phyloP scores from a whole-genome alignment of 2,329 filamentous ascomycete species.

The Colletotrichum sp. region DNA sequence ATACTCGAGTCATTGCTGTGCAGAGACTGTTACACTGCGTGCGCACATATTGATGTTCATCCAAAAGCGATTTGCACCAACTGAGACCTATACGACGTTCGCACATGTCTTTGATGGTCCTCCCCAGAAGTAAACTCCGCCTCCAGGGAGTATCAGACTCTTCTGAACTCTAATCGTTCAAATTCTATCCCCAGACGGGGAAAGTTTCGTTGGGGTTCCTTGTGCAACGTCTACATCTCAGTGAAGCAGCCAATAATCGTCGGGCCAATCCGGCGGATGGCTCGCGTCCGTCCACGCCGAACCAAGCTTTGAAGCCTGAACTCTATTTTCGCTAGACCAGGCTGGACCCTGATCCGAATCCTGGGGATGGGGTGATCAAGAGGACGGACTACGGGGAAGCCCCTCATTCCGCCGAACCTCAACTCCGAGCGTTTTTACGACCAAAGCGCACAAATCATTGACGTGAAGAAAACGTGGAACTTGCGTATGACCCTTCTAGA shows the following conservation, averaged over 20 bases:
- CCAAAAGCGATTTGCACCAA: background rate
- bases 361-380: background rate
- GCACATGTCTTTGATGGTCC: background rate
- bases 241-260: background rate
- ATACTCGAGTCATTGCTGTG: background rate
- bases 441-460: background rate
- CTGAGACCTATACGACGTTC: background rate
- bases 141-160: background rate
- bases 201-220: background rate
- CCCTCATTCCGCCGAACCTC: background rate
- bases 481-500: background rate
- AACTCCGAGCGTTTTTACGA: background rate
- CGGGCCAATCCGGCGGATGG: background rate
- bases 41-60: background rate
- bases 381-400: background rate
- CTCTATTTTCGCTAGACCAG: background rate
- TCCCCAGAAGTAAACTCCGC: background rate
- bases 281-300: background rate
- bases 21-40: background rate
- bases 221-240: background rate
- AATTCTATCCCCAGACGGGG: background rate
- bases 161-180: background rate
- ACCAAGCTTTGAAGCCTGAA: background rate
- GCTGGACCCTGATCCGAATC: background rate
- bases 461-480: background rate